A percentile compares a stretch with the other conserved stretches of the same genome.
phyloP scores from a whole-genome alignment of 2,329 filamentous ascomycete species.

The Drechslerella coelobrocha region DNA sequence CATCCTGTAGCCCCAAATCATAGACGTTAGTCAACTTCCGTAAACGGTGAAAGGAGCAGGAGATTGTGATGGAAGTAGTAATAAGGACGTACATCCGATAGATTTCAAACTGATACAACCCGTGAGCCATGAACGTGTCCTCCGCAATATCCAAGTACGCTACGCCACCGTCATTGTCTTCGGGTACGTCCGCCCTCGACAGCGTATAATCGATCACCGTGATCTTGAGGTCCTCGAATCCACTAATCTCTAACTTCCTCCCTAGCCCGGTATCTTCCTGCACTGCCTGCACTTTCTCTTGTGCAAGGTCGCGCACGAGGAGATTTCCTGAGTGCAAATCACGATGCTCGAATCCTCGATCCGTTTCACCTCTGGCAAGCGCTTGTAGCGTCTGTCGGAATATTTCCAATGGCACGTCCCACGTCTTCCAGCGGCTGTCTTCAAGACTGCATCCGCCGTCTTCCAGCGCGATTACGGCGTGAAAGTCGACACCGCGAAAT shows the following conservation, averaged over 20 bases:
- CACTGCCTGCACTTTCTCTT: conserved; percentile 10
- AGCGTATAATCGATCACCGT: conserved; percentile 45
- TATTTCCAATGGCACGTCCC: conserved; percentile 40
- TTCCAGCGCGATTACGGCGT: conserved; percentile 43
- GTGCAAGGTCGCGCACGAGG: conserved; percentile 21
- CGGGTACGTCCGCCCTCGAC: conserved; percentile 29
- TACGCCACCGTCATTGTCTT: conserved; percentile 19
- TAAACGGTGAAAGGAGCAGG: neutral
- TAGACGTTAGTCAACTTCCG: neutral
- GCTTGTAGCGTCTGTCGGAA: conserved; percentile 29
- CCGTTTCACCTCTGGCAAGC: conserved; percentile 17
- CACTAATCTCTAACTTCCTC: conserved; percentile 14
- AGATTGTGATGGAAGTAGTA: no score
- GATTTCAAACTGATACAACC: conserved; percentile 47
- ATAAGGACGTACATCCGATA: conserved; percentile 38
- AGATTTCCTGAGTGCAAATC: conserved; percentile 36
- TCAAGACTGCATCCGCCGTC: conserved; percentile 43
- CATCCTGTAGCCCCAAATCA: conserved; percentile 6
- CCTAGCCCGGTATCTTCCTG: conserved; percentile 17
- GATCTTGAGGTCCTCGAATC: conserved; percentile 30
- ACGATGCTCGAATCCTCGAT: conserved; percentile 31
- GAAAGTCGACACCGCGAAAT: conserved; percentile 13
- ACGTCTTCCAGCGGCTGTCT: conserved; percentile 18
- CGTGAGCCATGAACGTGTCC: conserved; percentile 20
- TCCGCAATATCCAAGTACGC: conserved; percentile 37